Percentiles rank a stretch among this genome's conserved stretches.
These are phyloP conservation scores for Pyrus hybrid DNA, from an alignment of 331 rosid genomes.

Conservation along the genomic window DNA sequence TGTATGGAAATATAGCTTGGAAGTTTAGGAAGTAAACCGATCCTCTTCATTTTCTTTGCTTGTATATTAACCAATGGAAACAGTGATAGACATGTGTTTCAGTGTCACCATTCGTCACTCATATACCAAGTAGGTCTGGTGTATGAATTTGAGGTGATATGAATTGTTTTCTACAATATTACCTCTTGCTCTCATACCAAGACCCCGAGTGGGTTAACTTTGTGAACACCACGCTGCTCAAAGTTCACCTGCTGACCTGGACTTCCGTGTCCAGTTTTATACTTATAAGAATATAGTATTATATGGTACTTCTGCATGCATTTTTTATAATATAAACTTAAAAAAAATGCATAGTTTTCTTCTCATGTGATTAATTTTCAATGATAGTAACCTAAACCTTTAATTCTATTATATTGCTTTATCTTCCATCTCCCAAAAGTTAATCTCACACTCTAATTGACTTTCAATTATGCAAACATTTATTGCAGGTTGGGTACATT, in stretches of 20 bases:
- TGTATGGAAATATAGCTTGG: not conserved
- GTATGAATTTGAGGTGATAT: not conserved
- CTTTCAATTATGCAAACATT: slow-evolving; percentile 23
- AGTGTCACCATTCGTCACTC: not conserved
- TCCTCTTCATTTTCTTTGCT: not conserved
- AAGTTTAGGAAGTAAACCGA: not conserved
- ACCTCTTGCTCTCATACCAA: no score
- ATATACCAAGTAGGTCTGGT: not conserved
- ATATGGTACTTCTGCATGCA: not conserved
- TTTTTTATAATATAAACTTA: not conserved
- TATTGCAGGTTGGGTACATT: slow-evolving; percentile 95
- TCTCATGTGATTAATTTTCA: not conserved
- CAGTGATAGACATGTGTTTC: not conserved
- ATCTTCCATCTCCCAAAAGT: not conserved
- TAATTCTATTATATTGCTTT: not conserved
- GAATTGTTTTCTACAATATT: not conserved
- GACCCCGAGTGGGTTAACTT: not conserved
- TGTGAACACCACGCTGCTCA: not conserved
- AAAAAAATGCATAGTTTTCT: not conserved
- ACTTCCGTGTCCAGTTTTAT: not conserved
- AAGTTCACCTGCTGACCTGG: not conserved
- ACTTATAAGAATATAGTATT: not conserved
- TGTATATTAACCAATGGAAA: not conserved
- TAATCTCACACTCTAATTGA: not conserved
- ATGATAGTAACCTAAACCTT: not conserved